Percentiles rank a stretch among this genome's conserved stretches.
These are phyloP conservation scores for Panicum miliaceum DNA, from an alignment of 176 grass and related monocot genomes.

Conservation along the genomic window DNA sequence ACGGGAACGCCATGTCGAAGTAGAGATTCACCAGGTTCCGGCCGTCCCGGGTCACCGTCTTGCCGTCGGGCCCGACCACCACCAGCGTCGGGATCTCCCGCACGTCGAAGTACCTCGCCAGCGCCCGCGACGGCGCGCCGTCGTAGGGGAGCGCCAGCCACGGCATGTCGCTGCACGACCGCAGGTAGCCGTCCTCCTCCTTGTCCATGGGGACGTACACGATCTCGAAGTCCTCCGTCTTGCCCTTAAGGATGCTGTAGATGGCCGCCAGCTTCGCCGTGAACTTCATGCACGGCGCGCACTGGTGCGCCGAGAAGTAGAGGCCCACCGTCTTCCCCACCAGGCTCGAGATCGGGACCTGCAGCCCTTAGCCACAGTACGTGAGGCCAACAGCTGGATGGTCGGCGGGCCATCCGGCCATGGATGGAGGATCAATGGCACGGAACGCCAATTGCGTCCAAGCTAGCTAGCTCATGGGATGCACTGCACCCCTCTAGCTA, in stretches of 20 bases:
- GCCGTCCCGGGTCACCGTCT: slow-evolving; percentile 72
- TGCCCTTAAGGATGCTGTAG: slow-evolving; percentile 49
- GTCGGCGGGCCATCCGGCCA: neutral
- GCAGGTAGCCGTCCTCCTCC: slow-evolving; percentile 58
- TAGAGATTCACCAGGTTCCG: slow-evolving; percentile 75
- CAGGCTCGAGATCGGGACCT: slow-evolving; percentile 62
- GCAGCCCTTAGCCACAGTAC: slow-evolving; percentile 54
- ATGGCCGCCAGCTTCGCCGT: slow-evolving; percentile 57
- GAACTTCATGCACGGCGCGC: slow-evolving; percentile 64
- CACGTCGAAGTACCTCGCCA: slow-evolving; percentile 70
- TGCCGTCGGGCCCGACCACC: slow-evolving; percentile 70
- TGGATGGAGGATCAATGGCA: slow-evolving; percentile 2
- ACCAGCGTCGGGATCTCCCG: slow-evolving; percentile 67
- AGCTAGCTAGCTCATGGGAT: slow-evolving; percentile 7
- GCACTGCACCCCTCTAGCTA: neutral
- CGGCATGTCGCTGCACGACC: slow-evolving; percentile 56
- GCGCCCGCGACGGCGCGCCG: slow-evolving; percentile 42
- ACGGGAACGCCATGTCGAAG: slow-evolving; percentile 75
- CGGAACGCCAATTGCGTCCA: neutral
- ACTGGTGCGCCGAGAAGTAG: slow-evolving; percentile 62
- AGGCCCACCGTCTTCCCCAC: slow-evolving; percentile 68
- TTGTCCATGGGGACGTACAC: slow-evolving; percentile 75
- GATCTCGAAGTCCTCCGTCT: slow-evolving; percentile 57
- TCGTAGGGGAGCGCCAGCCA: slow-evolving; percentile 69
- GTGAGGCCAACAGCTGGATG: slow-evolving; percentile 49